These are phyloP conservation scores for Hibiscus syriacus DNA, from an alignment of 345 rosid species.

Conservation along the genomic window DNA sequence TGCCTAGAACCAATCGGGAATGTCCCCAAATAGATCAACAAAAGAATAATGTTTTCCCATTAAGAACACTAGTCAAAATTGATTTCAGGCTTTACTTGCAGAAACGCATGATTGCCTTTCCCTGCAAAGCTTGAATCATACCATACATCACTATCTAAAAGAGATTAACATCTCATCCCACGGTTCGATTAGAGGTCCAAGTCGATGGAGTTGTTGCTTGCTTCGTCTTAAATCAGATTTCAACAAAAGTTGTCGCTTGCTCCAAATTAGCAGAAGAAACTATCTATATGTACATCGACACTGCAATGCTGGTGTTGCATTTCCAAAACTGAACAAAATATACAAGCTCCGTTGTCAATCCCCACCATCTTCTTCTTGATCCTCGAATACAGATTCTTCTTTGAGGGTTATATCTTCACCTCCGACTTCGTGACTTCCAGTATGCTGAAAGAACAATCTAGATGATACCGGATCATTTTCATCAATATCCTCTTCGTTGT, in stretches of 20 bases:
- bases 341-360: constrained; percentile 18
- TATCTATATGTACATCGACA: constrained; percentile 7
- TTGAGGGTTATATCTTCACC: constrained; percentile 57
- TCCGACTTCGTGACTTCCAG: constrained; percentile 46
- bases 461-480: constrained; percentile 63
- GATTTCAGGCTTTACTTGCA: constrained; percentile 4
- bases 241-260: not conserved
- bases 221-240: constrained; percentile 2
- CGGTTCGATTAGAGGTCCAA: not conserved
- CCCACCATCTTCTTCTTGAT: constrained; percentile 90
- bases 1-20: not conserved
- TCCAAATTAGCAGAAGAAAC: not conserved
- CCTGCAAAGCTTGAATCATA: constrained; percentile 7
- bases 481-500: constrained; percentile 72
- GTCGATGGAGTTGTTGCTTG: constrained; percentile 1
- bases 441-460: constrained; percentile 52
- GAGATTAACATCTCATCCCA: constrained; percentile 13
- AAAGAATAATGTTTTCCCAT: not conserved
- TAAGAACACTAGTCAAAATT: constrained; percentile 22
- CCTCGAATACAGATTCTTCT: constrained; percentile 78
- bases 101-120: not conserved
- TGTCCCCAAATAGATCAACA: not conserved
- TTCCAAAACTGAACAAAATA: not conserved
- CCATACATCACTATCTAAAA: not conserved
- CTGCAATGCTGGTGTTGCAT: not conserved